Conservation (phyloP, 2,329 filamentous ascomycete genomes). For the Aspergillus vadensis region DNA sequence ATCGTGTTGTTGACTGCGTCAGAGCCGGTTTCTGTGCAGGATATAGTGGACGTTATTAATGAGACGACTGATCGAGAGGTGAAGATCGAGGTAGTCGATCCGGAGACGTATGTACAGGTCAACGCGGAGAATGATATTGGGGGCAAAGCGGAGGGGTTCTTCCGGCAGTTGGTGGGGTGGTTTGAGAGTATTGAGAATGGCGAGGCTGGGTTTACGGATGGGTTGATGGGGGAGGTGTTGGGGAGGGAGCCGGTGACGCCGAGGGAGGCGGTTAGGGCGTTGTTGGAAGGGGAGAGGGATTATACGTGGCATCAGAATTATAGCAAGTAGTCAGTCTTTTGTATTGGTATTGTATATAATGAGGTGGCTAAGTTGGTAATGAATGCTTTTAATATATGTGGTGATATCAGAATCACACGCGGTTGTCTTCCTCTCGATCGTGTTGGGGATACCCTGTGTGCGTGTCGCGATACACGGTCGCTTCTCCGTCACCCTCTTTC, state of each 20-base stretch:
- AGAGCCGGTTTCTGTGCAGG: conserved; percentile 36
- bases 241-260: conserved; percentile 48
- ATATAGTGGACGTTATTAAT: conserved; percentile 44
- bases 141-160: conserved; percentile 42
- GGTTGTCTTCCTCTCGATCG: not conserved
- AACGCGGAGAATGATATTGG: conserved; percentile 38
- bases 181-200: conserved; percentile 50
- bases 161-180: conserved; percentile 45
- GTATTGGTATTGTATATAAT: not conserved
- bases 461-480: not conserved
- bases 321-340: conserved; percentile 8
- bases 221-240: conserved; percentile 47
- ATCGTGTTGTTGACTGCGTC: conserved; percentile 44
- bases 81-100: conserved; percentile 35
- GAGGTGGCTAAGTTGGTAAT: no score
- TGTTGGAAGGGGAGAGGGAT: conserved; percentile 34
- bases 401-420: no score
- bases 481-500: not conserved
- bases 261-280: conserved; percentile 35
- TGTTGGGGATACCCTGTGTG: conserved; percentile 1
- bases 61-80: conserved; percentile 37
- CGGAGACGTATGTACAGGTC: conserved; percentile 38
- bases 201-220: conserved; percentile 47
- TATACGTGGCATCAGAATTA: conserved; percentile 53
- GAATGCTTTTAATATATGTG: no score